phyloP scores from a whole-genome alignment of 2,329 filamentous ascomycete species.

The Bipolaris gigantea region DNA sequence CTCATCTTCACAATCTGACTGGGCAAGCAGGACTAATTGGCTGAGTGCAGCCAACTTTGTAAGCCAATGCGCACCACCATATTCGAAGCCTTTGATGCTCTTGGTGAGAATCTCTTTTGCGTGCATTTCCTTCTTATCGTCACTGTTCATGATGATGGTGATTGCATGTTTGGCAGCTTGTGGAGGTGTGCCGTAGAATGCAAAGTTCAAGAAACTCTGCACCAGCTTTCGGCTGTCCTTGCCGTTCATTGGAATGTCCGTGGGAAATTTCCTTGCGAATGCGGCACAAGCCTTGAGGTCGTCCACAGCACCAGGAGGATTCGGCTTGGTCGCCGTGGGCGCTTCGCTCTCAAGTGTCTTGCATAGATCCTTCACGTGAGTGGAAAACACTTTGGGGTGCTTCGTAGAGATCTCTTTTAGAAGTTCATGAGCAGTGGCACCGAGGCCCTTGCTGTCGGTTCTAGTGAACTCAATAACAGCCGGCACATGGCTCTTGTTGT shows the following conservation, averaged over 20 bases:
- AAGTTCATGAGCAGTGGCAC: slow-evolving; percentile 79
- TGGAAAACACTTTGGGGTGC: slow-evolving; percentile 88
- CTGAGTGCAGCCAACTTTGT: slow-evolving; percentile 70
- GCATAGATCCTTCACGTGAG: slow-evolving; percentile 88
- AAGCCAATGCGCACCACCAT: slow-evolving; percentile 73
- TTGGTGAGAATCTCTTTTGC: slow-evolving; percentile 80
- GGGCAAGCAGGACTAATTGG: slow-evolving; percentile 75
- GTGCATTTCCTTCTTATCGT: slow-evolving; percentile 79
- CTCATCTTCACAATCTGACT: slow-evolving; percentile 68
- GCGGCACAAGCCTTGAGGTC: slow-evolving; percentile 92
- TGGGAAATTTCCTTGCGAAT: slow-evolving; percentile 82
- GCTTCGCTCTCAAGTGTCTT: slow-evolving; percentile 80
- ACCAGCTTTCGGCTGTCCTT: slow-evolving; percentile 73
- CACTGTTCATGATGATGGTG: slow-evolving; percentile 79
- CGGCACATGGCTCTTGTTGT: slow-evolving; percentile 91
- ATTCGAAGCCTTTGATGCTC: slow-evolving; percentile 72
- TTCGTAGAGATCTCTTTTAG: slow-evolving; percentile 88
- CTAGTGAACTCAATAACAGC: slow-evolving; percentile 86
- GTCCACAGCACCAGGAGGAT: slow-evolving; percentile 77
- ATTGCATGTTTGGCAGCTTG: slow-evolving; percentile 92
- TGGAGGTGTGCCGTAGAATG: slow-evolving; percentile 77
- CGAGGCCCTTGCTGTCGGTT: slow-evolving; percentile 77
- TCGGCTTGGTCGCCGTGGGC: slow-evolving; percentile 67
- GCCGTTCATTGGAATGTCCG: slow-evolving; percentile 68
- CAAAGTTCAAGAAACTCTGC: slow-evolving; percentile 79